Base-by-base conservation (phyloP, 345 rosid species). In the Citrus trifoliata region DNA sequence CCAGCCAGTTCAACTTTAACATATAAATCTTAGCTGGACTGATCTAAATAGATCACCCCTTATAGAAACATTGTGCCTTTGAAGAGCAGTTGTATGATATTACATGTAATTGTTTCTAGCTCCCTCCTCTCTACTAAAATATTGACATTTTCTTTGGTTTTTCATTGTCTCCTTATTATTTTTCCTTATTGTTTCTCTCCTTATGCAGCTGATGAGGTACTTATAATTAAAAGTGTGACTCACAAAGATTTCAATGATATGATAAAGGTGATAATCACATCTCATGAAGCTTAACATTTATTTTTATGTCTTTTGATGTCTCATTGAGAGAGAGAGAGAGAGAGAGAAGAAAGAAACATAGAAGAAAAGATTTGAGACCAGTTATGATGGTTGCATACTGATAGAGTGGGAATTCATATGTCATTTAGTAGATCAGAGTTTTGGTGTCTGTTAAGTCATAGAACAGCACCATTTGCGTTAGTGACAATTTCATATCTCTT, bases 191-290 rank as follows among this genome's bases (percentile, higher is more conserved):
- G n/a, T 72, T 71, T 70, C 79, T 70, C 80, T 84, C 51, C 70
- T 61, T 53, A 33, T 87, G 92, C 89, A 96, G 98, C 83, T 81
- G 90, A 81, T 78, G 99, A 96, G 83, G 93, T 96, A n/a, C 97
- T 94, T 76, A 86, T 94, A 82, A 96, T 96, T 76, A 94, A 96
- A 87, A 94, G 98, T 87, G 83, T 93, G 79, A 89, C 93, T 68
- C 99, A 96, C 82, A 85, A 89, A 85, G 95, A 94, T 81, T 94
- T 96, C 86, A 94, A 94, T 67, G 87, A 81, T 38, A 91, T 96
- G 99, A 96, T 96, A 82, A 94, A 96, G 94, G 99, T 96, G 61
- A 86, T 71, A 61, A 51, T 77, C 48, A 53, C 21, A 25, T 76
- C 35, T 70, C 22, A 56, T 14, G 71, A 51, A 24, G 25, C 27